A percentile compares a stretch with the other conserved stretches of the same genome.
Evolutionary conservation across 352 stramenopile species (phyloP).

Genomic region (Globisporangium uncinulatum): DNA sequence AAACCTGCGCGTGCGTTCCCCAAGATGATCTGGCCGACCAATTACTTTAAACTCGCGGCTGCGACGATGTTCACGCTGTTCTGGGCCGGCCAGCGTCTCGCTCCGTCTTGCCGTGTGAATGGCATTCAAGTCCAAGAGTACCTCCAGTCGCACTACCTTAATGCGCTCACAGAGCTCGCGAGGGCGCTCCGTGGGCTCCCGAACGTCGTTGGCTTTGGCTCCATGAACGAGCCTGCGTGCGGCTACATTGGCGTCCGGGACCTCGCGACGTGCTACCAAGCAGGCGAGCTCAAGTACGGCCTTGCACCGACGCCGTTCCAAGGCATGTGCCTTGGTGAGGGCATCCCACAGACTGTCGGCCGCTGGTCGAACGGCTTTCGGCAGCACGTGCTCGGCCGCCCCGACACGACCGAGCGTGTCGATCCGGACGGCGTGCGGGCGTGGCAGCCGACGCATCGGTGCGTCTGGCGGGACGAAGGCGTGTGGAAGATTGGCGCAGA

Average conservation of each 20-base stretch:
- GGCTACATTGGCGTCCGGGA: constrained; percentile 72
- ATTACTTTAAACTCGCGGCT: constrained; percentile 88
- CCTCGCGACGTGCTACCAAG: constrained; percentile 45
- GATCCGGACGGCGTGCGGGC: constrained; percentile 51
- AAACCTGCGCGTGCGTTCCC: constrained; percentile 37
- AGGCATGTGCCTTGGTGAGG: constrained; percentile 73
- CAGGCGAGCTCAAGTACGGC: constrained; percentile 61
- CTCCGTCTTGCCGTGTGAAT: constrained; percentile 65
- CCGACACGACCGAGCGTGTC: constrained; percentile 37
- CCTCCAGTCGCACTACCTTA: constrained; percentile 84
- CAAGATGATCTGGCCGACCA: constrained; percentile 92
- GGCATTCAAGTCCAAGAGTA: constrained; percentile 79
- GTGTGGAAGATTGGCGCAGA: constrained; percentile 61
- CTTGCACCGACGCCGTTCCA: constrained; percentile 77
- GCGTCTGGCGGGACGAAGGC: constrained; percentile 80
- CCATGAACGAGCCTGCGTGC: constrained; percentile 89
- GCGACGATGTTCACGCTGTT: constrained; percentile 93
- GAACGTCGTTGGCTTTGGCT: constrained; percentile 88
- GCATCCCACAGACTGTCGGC: constrained; percentile 48
- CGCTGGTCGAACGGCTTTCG: constrained; percentile 73
- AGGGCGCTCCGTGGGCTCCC: constrained; percentile 47
- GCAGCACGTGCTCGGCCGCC: constrained; percentile 58
- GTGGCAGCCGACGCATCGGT: constrained; percentile 60
- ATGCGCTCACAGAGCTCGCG: constrained; percentile 67
- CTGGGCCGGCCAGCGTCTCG: constrained; percentile 68